These are phyloP conservation scores for Neltuma alba DNA, from an alignment of 306 rosid genomes.

Conservation along the genomic window DNA sequence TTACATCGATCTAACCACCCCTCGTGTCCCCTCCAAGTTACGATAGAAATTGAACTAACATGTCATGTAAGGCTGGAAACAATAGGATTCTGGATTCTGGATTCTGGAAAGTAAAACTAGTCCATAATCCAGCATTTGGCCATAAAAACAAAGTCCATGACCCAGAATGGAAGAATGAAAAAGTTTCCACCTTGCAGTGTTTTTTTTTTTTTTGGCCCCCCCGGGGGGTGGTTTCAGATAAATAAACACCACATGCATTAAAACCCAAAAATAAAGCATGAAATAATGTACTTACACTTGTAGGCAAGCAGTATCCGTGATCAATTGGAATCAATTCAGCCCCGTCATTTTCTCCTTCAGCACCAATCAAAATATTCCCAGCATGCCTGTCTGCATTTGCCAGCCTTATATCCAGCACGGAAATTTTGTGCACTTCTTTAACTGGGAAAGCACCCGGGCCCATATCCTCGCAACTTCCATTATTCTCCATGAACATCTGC, in stretches of 20 bases:
- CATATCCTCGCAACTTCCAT: conserved; percentile 94
- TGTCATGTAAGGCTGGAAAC: background rate
- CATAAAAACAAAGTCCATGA: background rate
- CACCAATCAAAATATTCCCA: conserved; percentile 78
- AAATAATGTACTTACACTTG: conserved; percentile 61
- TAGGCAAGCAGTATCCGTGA: conserved; percentile 97
- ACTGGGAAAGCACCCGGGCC: conserved; percentile 84
- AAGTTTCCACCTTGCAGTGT: conserved; percentile 27
- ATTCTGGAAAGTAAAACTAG: background rate
- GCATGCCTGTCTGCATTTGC: conserved; percentile 96
- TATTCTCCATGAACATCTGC: conserved; percentile 86
- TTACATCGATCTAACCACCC: background rate
- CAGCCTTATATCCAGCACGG: conserved; percentile 82
- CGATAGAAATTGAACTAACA: conserved; percentile 6
- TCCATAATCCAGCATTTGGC: background rate
- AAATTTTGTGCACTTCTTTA: conserved; percentile 85
- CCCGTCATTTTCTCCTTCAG: conserved; percentile 56
- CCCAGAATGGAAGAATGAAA: conserved; percentile 13
- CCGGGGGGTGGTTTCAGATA: too few species aligned
- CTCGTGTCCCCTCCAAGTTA: conserved; percentile 9
- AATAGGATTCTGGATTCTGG: background rate
- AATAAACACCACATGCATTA: conserved; percentile 16
- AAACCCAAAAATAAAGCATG: conserved; percentile 18
- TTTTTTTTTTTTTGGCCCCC: too few species aligned
- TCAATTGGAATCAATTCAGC: conserved; percentile 83